Evolutionary conservation across 805 yeast genomes (phyloP).

Genomic region (Candida silvatica): DNA sequence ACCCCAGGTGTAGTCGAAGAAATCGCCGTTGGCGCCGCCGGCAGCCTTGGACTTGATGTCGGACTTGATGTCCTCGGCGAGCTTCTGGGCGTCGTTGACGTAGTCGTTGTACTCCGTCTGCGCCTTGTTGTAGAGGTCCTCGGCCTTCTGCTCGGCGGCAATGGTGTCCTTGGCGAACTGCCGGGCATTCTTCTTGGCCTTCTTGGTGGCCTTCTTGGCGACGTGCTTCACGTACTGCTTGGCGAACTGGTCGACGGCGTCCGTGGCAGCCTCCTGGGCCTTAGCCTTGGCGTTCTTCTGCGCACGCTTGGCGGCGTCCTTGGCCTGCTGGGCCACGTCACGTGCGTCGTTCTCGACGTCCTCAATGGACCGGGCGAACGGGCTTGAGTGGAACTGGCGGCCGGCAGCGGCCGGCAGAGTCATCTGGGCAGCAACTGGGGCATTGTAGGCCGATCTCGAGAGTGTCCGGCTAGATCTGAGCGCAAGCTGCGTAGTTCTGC

Average conservation of each 20-base stretch:
- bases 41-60: background rate
- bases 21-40: too few species aligned
- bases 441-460: too few species aligned
- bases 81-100: background rate
- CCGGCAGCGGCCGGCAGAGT: too few species aligned
- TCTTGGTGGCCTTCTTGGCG: background rate
- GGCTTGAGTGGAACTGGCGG: too few species aligned
- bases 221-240: background rate
- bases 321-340: too few species aligned
- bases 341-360: too few species aligned
- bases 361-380: too few species aligned
- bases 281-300: background rate
- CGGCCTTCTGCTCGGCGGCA: background rate
- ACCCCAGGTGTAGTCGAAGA: constrained; percentile 92
- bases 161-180: background rate
- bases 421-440: too few species aligned
- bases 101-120: background rate
- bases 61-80: background rate
- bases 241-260: background rate
- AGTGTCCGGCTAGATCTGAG: too few species aligned
- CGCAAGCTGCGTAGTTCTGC: too few species aligned
- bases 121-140: background rate
- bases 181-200: background rate
- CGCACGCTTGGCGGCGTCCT: background rate
- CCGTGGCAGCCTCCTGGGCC: background rate